Base-by-base conservation (phyloP, 208 protist species). In the Leishmania guyanensis region DNA sequence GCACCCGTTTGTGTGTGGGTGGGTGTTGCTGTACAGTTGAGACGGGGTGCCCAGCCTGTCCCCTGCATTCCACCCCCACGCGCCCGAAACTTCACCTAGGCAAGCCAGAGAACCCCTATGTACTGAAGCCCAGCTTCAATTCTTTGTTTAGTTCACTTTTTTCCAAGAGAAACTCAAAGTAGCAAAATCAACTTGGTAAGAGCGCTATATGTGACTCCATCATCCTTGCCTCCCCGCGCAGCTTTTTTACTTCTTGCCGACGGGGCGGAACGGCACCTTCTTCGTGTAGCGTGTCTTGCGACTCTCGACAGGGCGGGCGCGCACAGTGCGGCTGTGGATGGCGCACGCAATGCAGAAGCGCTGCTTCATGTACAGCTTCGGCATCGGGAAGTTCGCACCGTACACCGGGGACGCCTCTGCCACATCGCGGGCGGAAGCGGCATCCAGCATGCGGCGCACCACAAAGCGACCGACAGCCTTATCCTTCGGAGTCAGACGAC, bases 281-380 rank as follows among this genome's bases (percentile, higher is more conserved):
- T 81, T 83, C 16, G 90, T 95, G 91, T 92, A 95, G 88, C 96
- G 93, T 71, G 86, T 91, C 92, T 97, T 98, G 83, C 94, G 93
- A 58, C 90, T 75, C 51, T 82, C 84, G 75, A 95, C 93, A 29
- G 91, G 88, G 89, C 96, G 94, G 73, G 92, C 94, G 78, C 95
- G 98, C 69, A 99, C 99, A 50, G 99, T 96, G 84, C 98, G 98
- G 89, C 97, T 97, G 98, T 99, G 99, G 86, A 99, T 99, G 81
- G 99, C 99, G 95, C 99, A 99, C 39, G 99, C 99, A 78, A 99
- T 98, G 95, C 99, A 99, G 97, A 99, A 99, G 91, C 99, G 96
- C 89, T 99, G 91, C 97, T 99, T 99, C 89, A 99, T 94, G 97
- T 99, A 99, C 74, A 99, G 91, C 98, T 99, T 99, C 78, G 99